Percentiles rank a stretch among this genome's conserved stretches.
Evolutionary conservation across 352 stramenopile species (phyloP).

Genomic region (Phytophthora ramorum): DNA sequence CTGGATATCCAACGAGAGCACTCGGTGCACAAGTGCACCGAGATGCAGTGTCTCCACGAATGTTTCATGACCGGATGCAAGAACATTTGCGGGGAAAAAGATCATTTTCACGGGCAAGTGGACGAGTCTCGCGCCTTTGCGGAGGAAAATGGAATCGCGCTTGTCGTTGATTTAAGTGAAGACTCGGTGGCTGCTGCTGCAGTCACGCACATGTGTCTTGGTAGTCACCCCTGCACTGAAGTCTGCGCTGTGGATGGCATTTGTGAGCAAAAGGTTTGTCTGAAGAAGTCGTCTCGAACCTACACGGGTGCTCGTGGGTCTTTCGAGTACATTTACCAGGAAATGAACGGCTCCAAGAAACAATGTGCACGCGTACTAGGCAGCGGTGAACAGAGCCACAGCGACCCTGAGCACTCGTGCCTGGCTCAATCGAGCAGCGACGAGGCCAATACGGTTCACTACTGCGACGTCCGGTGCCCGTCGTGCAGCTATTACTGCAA

Average conservation of each 20-base stretch:
- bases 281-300: constrained; percentile 58
- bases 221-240: constrained; percentile 46
- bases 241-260: constrained; percentile 59
- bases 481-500: constrained; percentile 74
- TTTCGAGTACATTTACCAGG: constrained; percentile 67
- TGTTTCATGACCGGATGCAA: constrained; percentile 55
- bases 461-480: constrained; percentile 58
- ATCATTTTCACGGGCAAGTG: constrained; percentile 58
- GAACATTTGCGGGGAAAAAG: constrained; percentile 33
- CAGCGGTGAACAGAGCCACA: constrained; percentile 44
- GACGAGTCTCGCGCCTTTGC: constrained; percentile 7
- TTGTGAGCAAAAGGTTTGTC: constrained; percentile 62
- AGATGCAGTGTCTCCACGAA: constrained; percentile 45
- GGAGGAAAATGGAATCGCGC: constrained; percentile 15
- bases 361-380: constrained; percentile 44
- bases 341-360: constrained; percentile 75
- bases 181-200: neutral
- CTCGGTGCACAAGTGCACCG: constrained; percentile 51
- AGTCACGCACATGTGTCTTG: constrained; percentile 55
- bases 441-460: constrained; percentile 43
- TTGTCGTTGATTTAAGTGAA: constrained; percentile 16
- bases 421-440: constrained; percentile 9
- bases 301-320: constrained; percentile 49
- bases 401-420: constrained; percentile 44
- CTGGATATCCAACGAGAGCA: constrained; percentile 46